phyloP scores from a whole-genome alignment of 2,329 filamentous ascomycete species.

The Chalara sp. region DNA sequence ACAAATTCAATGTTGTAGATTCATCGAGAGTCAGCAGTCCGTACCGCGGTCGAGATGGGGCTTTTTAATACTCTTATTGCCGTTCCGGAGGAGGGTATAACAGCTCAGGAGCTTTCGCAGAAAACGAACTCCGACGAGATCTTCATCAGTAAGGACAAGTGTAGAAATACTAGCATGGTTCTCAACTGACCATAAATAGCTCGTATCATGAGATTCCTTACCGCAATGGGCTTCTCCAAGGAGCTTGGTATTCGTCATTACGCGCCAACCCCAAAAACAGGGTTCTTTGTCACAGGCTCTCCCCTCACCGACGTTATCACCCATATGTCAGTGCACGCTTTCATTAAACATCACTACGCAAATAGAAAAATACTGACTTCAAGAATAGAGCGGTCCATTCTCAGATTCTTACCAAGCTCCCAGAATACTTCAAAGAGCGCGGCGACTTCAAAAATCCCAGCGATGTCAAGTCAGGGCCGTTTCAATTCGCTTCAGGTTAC shows the following conservation, averaged over 20 bases:
- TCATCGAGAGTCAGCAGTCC: neutral
- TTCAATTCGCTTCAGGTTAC: slow-evolving; percentile 3
- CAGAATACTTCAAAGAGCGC: slow-evolving; percentile 4
- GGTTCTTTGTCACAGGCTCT: neutral
- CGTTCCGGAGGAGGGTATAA: neutral
- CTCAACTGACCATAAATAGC: neutral
- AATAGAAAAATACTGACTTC: neutral
- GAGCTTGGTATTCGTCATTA: slow-evolving; percentile 2
- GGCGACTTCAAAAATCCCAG: slow-evolving; percentile 2
- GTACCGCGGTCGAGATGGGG: slow-evolving; percentile 1
- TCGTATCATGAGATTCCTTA: slow-evolving; percentile 1
- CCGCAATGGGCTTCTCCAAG: neutral
- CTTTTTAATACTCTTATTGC: slow-evolving; percentile 1
- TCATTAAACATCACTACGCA: neutral
- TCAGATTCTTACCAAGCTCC: slow-evolving; percentile 1
- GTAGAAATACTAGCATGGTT: too few species aligned
- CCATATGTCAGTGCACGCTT: neutral
- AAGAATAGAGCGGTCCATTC: neutral
- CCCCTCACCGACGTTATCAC: neutral
- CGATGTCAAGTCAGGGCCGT: slow-evolving; percentile 1
- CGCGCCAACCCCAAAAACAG: neutral
- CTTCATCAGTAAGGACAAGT: neutral
- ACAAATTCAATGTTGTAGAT: neutral
- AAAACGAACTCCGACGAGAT: neutral
- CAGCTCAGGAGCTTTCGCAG: neutral